Evolutionary conservation across 257 asterid genomes (phyloP).

Genomic region (Salvia miltiorrhiza): DNA sequence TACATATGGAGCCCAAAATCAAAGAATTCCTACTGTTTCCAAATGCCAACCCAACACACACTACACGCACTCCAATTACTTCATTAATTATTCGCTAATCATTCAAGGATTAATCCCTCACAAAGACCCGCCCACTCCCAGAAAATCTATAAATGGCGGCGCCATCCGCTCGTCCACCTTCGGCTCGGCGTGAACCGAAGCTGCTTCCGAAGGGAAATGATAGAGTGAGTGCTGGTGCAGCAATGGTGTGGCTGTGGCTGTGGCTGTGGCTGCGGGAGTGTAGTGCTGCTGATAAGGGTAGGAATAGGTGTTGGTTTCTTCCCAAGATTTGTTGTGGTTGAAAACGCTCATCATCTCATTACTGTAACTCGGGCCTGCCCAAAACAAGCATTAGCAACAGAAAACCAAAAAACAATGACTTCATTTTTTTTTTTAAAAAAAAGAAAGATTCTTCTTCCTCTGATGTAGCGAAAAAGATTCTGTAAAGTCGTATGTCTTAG

Average conservation of each 20-base stretch:
- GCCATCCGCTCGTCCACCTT: conserved; percentile 31
- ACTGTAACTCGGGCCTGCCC: conserved; percentile 43
- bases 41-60: not conserved
- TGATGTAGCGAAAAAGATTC: not conserved
- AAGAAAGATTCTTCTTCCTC: not conserved
- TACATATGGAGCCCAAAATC: too few relatives aligned
- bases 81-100: conserved; percentile 1
- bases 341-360: conserved; percentile 53
- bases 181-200: conserved; percentile 17
- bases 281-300: conserved; percentile 16
- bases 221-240: conserved; percentile 25
- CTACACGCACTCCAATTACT: not conserved
- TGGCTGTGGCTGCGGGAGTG: too few relatives aligned
- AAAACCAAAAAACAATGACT: conserved; percentile 1
- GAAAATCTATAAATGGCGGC: conserved; percentile 85
- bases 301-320: conserved; percentile 18
- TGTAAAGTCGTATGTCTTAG: not conserved
- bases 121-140: conserved; percentile 74
- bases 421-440: too few relatives aligned
- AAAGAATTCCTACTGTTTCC: conserved; percentile 28
- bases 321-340: conserved; percentile 42
- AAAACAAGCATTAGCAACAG: not conserved
- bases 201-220: conserved; percentile 38
- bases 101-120: conserved; percentile 19
- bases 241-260: not conserved